Evolutionary conservation across 1,139 yeast genomes (phyloP), one percentile per base, ranked within the genome.

Genomic region (Hyphopichia pseudoburtonii): DNA sequence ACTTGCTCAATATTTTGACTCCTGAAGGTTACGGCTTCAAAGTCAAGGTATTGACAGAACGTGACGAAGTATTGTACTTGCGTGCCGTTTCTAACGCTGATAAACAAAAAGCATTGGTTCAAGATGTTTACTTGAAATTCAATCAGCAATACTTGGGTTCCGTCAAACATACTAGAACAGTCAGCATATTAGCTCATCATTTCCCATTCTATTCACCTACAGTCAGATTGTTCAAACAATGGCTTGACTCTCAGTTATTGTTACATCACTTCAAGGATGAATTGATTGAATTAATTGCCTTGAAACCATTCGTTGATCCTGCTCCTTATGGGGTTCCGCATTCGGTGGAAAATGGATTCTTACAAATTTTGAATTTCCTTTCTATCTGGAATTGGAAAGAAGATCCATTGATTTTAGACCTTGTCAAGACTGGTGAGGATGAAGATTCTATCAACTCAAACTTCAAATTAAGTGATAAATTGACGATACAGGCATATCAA

Each of bases 361-460:
- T 86, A 43, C 82, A 94, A 42, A 75, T 83, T 16, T 60, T 94
- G 31, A 72, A 76, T 36, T 86, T 84, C 52, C 62, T 92, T 32
- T 76, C 95, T 12, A 64, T 65, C 30, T 94, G 98, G 98, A 90
- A 92, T 58, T 92, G 98, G 98, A 82, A 79, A 51, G 95, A 86
- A 46, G 89, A 83, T 34, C 85, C 96, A 2, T 64, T 92, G 45
- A 76, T 90, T 39, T 65, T 92, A 46, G 96, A 90, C 53, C 66
- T 87, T 47, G 72, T 76, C 14, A 81, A 79, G 40, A 70, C 71
- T 38, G 72, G 73, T 19, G 64, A 62, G 10, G 52, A 44, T 34
- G 57, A 51, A 11, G 10, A 40, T 4, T 43, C 44, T 23, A 35
- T 34, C 16, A 54, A 51, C 12, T 50, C 45, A 31, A 53, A 48